A percentile compares a stretch with the other conserved stretches of the same genome.
These are phyloP conservation scores for Cubamyces sp. DNA, from an alignment of 768 basidiomycete species.

Conservation along the genomic window DNA sequence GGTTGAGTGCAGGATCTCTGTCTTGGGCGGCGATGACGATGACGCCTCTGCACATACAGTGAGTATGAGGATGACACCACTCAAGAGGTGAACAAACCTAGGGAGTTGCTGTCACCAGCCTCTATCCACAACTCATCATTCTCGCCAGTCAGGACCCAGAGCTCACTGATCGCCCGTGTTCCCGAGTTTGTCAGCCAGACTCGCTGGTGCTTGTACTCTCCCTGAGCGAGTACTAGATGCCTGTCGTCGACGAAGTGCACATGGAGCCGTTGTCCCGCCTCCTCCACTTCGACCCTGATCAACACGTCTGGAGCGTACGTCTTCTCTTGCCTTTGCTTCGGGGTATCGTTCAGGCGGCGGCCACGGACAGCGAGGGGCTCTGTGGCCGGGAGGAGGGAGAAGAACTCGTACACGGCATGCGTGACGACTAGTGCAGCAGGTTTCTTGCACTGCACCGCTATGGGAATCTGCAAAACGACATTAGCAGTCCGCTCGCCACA, in stretches of 20 bases:
- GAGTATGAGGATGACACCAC: neutral
- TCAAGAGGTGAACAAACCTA: conserved; percentile 1
- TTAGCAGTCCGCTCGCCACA: neutral
- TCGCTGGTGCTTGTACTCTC: conserved; percentile 61
- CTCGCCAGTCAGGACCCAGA: conserved; percentile 69
- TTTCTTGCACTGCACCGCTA: conserved; percentile 58
- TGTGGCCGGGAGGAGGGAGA: conserved; percentile 66
- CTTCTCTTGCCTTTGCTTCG: conserved; percentile 64
- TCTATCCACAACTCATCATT: conserved; percentile 68
- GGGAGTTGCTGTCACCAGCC: neutral
- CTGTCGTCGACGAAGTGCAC: conserved; percentile 60
- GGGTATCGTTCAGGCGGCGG: conserved; percentile 74
- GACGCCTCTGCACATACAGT: conserved; percentile 16
- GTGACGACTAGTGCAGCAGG: conserved; percentile 60
- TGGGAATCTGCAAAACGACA: conserved; percentile 51
- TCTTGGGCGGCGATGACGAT: conserved; percentile 13
- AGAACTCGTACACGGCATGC: conserved; percentile 67
- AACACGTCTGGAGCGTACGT: conserved; percentile 73
- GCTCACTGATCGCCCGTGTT: conserved; percentile 56
- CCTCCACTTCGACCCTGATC: conserved; percentile 63
- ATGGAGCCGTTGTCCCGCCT: conserved; percentile 65
- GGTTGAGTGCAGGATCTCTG: conserved; percentile 47
- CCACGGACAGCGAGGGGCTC: conserved; percentile 77
- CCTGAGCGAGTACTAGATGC: conserved; percentile 59
- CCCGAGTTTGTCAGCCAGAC: conserved; percentile 75